Conservation (phyloP, 495 filamentous ascomycete species). For the Penicillium samsonianum region DNA sequence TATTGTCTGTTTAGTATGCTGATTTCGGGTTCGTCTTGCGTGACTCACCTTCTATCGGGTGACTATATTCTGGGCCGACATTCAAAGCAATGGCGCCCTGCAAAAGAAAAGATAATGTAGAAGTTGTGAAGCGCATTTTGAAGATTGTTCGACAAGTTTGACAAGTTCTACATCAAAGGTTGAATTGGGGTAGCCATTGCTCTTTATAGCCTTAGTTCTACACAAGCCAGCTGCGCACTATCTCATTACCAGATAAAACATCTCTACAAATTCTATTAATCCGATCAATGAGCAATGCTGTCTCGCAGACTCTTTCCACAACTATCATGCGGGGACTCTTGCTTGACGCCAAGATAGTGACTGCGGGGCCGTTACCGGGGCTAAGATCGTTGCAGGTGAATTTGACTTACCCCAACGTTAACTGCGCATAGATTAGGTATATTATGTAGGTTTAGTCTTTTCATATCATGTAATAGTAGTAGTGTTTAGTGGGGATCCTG, state of each 20-base stretch:
- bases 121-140: neutral
- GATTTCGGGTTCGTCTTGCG: neutral
- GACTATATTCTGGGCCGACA: constrained; percentile 7
- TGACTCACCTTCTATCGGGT: constrained; percentile 13
- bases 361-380: too few species aligned
- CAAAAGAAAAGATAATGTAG: neutral
- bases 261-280: neutral
- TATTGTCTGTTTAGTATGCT: constrained; percentile 4
- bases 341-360: neutral
- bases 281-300: neutral
- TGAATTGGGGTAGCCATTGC: neutral
- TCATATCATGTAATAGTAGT: too few species aligned
- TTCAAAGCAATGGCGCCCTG: neutral
- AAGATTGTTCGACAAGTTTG: neutral
- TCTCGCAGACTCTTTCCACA: constrained; percentile 2
- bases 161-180: neutral
- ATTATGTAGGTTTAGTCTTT: too few species aligned
- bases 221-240: neutral
- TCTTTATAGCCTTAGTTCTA: neutral
- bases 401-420: too few species aligned
- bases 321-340: neutral
- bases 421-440: too few species aligned
- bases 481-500: too few species aligned
- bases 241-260: neutral
- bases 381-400: too few species aligned